Evolutionary conservation across 768 basidiomycete species (phyloP).

Genomic region (Tulasnella sp.): DNA sequence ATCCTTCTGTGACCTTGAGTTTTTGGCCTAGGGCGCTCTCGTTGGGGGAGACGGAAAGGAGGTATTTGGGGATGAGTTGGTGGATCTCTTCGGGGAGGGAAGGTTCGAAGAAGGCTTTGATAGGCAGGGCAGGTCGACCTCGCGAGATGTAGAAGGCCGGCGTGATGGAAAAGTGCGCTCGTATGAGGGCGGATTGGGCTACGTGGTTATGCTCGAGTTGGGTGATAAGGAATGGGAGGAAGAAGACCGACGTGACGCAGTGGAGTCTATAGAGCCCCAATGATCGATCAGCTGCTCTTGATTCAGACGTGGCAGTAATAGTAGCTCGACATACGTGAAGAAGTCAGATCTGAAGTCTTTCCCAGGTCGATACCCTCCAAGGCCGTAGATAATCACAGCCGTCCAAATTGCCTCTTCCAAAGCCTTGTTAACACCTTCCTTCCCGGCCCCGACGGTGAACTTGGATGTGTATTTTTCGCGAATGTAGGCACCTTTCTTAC

Average conservation of each 20-base stretch:
- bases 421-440: background rate
- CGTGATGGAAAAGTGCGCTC: background rate
- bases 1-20: background rate
- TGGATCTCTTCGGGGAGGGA: background rate
- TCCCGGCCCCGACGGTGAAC: background rate
- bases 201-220: background rate
- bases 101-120: background rate
- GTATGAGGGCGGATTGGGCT: slow-evolving; percentile 4
- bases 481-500: background rate
- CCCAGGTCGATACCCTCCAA: slow-evolving; percentile 8
- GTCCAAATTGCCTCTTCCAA: slow-evolving; percentile 13
- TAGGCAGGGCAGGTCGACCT: slow-evolving; percentile 4
- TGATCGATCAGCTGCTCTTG: too few species aligned
- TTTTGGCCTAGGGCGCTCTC: background rate
- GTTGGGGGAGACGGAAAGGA: background rate
- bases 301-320: background rate
- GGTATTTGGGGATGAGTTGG: background rate
- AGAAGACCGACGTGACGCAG: slow-evolving; percentile 9
- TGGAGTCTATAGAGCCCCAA: slow-evolving; percentile 4
- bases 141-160: slow-evolving; percentile 5
- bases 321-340: slow-evolving; percentile 11
- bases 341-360: slow-evolving; percentile 9
- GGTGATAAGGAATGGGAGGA: slow-evolving; percentile 6
- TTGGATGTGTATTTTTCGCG: slow-evolving; percentile 1
- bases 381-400: background rate